phyloP scores from a whole-genome alignment of 2,329 filamentous ascomycete genomes.

The Elsinoe fawcettii region DNA sequence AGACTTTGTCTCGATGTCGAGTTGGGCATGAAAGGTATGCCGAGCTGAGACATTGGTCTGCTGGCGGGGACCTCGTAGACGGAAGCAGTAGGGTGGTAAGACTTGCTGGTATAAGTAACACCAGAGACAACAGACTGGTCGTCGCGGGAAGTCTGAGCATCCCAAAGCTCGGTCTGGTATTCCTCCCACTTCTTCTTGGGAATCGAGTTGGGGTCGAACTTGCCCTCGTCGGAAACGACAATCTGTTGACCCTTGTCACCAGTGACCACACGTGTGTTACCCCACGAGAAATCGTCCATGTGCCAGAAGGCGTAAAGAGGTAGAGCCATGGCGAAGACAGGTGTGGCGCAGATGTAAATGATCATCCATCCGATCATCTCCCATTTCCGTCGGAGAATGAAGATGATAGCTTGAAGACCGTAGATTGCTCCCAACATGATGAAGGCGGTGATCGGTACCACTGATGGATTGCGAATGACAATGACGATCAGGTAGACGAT shows the following conservation, averaged over 20 bases:
- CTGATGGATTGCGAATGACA: conserved; percentile 51
- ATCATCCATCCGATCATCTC: conserved; percentile 99
- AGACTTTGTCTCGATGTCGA: conserved; percentile 64
- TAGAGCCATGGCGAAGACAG: conserved; percentile 82
- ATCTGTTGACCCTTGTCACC: conserved; percentile 90
- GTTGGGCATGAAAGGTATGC: conserved; percentile 41
- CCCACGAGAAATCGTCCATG: conserved; percentile 99
- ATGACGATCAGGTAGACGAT: conserved; percentile 81
- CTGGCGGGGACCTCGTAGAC: conserved; percentile 54
- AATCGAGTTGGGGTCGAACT: conserved; percentile 87
- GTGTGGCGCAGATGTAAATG: conserved; percentile 83
- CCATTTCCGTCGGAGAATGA: conserved; percentile 94
- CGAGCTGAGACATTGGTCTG: conserved; percentile 53
- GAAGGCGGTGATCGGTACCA: conserved; percentile 78
- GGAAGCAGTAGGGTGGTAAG: conserved; percentile 45
- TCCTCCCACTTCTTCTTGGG: conserved; percentile 99
- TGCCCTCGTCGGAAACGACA: conserved; percentile 92
- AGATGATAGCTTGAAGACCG: conserved; percentile 92
- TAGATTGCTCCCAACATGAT: conserved; percentile 92
- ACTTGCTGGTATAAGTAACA: conserved; percentile 88
- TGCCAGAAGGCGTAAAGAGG: conserved; percentile 97
- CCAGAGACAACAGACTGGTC: conserved; percentile 82
- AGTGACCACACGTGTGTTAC: conserved; percentile 94
- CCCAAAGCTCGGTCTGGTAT: conserved; percentile 96
- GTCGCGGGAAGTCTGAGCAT: conserved; percentile 81